Evolutionary conservation across 345 rosid genomes (phyloP).

Genomic region (Boechera divaricarpa): DNA sequence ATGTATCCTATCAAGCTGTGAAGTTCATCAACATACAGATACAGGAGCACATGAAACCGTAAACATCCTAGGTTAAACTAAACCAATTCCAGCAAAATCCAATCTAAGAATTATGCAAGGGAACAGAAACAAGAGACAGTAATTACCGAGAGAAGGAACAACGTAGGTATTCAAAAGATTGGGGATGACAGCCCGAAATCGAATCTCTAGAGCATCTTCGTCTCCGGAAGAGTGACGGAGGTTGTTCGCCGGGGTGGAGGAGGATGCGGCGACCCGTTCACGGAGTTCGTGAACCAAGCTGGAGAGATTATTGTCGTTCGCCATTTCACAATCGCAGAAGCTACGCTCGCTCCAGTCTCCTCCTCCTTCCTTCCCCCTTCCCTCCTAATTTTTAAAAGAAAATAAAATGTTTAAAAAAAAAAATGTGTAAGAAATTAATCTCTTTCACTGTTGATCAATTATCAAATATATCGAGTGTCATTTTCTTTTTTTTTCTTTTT

Average conservation of each 20-base stretch:
- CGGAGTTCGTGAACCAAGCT: slow-evolving; percentile 90
- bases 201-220: slow-evolving; percentile 65
- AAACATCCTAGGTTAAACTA: slow-evolving; percentile 15
- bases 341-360: slow-evolving; percentile 29
- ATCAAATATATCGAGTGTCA: too few species aligned
- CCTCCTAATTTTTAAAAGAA: slow-evolving; percentile 41
- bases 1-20: neutral
- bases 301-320: slow-evolving; percentile 53
- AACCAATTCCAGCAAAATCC: slow-evolving; percentile 2
- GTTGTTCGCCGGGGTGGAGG: slow-evolving; percentile 58
- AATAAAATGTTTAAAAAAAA: neutral
- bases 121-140: slow-evolving; percentile 6
- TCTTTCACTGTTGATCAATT: too few species aligned
- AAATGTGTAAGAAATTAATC: too few species aligned
- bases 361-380: slow-evolving; percentile 12
- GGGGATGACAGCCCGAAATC: slow-evolving; percentile 81
- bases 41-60: neutral
- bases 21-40: neutral
- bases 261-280: slow-evolving; percentile 73
- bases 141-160: slow-evolving; percentile 77
- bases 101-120: neutral
- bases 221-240: slow-evolving; percentile 42
- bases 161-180: slow-evolving; percentile 76
- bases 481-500: too few species aligned
- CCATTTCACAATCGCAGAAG: slow-evolving; percentile 24